Percentiles rank a stretch among this genome's conserved stretches.
Evolutionary conservation across 257 asterid species (phyloP).

Genomic region (Prunella vulgaris): DNA sequence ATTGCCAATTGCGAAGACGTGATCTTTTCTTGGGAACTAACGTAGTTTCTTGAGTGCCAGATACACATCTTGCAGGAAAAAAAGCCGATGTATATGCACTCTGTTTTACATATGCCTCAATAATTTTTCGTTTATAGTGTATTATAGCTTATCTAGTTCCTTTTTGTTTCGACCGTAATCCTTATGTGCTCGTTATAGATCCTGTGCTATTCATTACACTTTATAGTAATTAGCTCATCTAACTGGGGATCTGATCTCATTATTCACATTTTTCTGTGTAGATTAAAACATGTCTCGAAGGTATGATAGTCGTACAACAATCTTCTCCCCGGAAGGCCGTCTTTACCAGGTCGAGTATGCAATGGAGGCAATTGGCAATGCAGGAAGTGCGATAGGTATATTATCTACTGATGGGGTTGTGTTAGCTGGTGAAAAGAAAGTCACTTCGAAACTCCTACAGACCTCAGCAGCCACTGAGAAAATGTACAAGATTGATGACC

Average conservation of each 20-base stretch:
- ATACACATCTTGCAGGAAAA: background rate
- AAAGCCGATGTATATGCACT: background rate
- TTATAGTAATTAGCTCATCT: background rate
- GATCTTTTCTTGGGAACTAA: background rate
- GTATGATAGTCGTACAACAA: slow-evolving; percentile 91
- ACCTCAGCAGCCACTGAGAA: slow-evolving; percentile 82
- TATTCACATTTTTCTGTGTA: slow-evolving; percentile 10
- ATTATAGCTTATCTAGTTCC: background rate
- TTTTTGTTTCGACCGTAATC: background rate
- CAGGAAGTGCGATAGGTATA: slow-evolving; percentile 91
- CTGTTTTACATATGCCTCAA: background rate
- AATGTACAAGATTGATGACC: slow-evolving; percentile 96
- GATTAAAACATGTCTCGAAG: slow-evolving; percentile 70
- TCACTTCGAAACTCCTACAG: slow-evolving; percentile 84
- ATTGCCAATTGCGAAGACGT: background rate
- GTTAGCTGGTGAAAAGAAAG: slow-evolving; percentile 87
- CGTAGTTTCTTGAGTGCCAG: background rate
- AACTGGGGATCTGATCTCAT: background rate
- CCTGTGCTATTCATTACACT: background rate
- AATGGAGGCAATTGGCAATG: slow-evolving; percentile 97
- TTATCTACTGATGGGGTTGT: slow-evolving; percentile 81
- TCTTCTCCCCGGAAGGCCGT: slow-evolving; percentile 95
- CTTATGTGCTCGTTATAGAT: background rate
- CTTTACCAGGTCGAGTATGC: slow-evolving; percentile 94
- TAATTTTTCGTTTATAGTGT: background rate